Percentiles rank a stretch among this genome's conserved stretches.
These are phyloP conservation scores for Mucor lusitanicus DNA, from an alignment of 371 early-diverging fungal species.

Conservation along the genomic window DNA sequence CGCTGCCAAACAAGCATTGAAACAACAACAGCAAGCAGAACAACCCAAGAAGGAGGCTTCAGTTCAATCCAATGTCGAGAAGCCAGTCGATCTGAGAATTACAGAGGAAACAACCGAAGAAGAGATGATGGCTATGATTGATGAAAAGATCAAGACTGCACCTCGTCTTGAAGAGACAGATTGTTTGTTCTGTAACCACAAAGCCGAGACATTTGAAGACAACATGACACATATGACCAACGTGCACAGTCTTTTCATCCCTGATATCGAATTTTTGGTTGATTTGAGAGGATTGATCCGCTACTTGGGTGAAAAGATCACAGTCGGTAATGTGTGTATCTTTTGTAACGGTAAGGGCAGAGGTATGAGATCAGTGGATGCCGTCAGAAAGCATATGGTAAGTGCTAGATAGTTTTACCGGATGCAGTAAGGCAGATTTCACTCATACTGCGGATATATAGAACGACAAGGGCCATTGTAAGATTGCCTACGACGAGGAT, in stretches of 20 bases:
- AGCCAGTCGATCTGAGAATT: constrained; percentile 52
- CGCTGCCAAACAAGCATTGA: constrained; percentile 46
- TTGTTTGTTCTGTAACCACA: constrained; percentile 83
- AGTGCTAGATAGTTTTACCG: constrained; percentile 2
- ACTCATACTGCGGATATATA: constrained; percentile 15
- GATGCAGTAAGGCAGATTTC: too few relatives aligned
- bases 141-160: constrained; percentile 72
- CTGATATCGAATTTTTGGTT: constrained; percentile 91
- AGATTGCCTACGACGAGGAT: constrained; percentile 89
- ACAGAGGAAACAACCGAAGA: constrained; percentile 52
- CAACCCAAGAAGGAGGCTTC: constrained; percentile 17
- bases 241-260: constrained; percentile 92
- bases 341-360: constrained; percentile 94
- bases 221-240: constrained; percentile 92
- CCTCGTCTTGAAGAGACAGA: constrained; percentile 67
- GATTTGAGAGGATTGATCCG: constrained; percentile 86
- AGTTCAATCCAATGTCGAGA: constrained; percentile 18
- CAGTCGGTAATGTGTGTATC: constrained; percentile 86
- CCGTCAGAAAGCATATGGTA: constrained; percentile 94
- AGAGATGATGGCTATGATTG: constrained; percentile 59
- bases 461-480: constrained; percentile 92
- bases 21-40: constrained; percentile 6
- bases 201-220: constrained; percentile 68
- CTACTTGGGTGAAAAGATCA: constrained; percentile 93
- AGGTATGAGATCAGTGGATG: constrained; percentile 82